Base-by-base conservation (phyloP, 768 basidiomycete genomes). In the Amanita muscaria region DNA sequence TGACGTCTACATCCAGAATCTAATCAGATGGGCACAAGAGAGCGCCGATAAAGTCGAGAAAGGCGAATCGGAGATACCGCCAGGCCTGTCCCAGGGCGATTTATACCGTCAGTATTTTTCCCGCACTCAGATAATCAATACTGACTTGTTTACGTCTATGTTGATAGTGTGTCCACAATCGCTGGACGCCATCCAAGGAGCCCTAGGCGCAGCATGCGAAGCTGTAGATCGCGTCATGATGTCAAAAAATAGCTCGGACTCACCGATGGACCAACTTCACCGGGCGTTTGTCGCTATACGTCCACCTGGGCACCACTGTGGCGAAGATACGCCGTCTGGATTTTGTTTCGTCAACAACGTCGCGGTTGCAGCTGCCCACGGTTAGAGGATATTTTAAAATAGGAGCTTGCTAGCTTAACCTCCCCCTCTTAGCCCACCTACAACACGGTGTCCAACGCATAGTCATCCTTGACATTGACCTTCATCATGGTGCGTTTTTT, bases 301-400 rank as follows among this genome's bases (percentile, higher is more conserved):
- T 40, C 93, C 92, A 0, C 93, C 93, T 0, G 93, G 94, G 1
- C 92, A 96, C 67, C 92, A 97, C 53, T 94, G 92, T 56, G 88
- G 88, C 2, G 90, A 92, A 61, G 79, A 91, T 48, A 77, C 77
- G 0, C 94, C 94, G 0, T 83, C 79, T 8, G 94, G 94, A 0
- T 98, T 97, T 59, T 97, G 94, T 61, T 96, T 93, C 53, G 74
- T 96, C 23, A 97, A 97, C 52, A 99, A 98, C 55, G 86, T 96
- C 0, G 82, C 83, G 0, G 74, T 97, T 3, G 92, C 74, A 0
- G 91, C 91, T 24, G 89, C 90, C 11, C 89, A 97, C 57, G 93
- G 91, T 91, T 53, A 31, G 70, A 47, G 3, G 10, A 8, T 42
- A 8, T n/a, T 49, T 34, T 25, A 27, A 29, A 11, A 14, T 9